Evolutionary conservation across 345 rosid genomes (phyloP), one percentile per base, ranked within the genome.

Genomic region (Murraya koenigii): DNA sequence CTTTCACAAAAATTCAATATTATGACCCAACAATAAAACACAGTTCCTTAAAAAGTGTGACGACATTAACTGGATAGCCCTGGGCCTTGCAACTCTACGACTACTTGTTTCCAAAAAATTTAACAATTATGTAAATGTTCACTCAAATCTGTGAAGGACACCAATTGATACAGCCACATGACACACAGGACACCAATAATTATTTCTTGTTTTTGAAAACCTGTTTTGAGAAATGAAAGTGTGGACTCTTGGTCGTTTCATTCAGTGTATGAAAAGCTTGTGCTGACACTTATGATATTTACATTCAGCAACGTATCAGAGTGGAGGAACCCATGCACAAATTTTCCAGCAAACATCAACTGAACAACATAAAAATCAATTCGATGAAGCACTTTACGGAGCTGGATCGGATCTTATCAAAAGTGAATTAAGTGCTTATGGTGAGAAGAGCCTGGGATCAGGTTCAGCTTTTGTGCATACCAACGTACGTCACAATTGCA

Each of bases 401-500:
- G 85, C 92, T 69, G 86, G 88, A 44, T 84, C 92, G 2, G 88
- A 89, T 23, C 79, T 88, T 15, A 87, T 87, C 58, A 83, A 85
- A 75, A 81, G 86, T 38, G 90, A 90, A 49, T 81, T 85, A 68
- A 88, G 94, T 8, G 89, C 89, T 0, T 84, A 88, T 19, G 89
- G 92, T 7, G 90, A 79, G 83, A 83, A 72, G 49, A 81, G 88
- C 70, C 65, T 87, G 13, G 93, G 90, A 1, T 90, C 93, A 1
- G 83, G 89, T 71, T 86, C 91, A 55, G 87, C 82, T 77, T 90
- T 86, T 66, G 91, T 90, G 23, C 89, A 88, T 83, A 88, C 90
- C 85, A 90, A 90, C 79, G 91, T 88, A 83, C 75, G 93, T 75
- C 41, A 39, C 47, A 41, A 41, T 41, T 41, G 47, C 15, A 41